Conservation (phyloP, 176 grass and related monocot genomes). For the Eleusine indica region DNA sequence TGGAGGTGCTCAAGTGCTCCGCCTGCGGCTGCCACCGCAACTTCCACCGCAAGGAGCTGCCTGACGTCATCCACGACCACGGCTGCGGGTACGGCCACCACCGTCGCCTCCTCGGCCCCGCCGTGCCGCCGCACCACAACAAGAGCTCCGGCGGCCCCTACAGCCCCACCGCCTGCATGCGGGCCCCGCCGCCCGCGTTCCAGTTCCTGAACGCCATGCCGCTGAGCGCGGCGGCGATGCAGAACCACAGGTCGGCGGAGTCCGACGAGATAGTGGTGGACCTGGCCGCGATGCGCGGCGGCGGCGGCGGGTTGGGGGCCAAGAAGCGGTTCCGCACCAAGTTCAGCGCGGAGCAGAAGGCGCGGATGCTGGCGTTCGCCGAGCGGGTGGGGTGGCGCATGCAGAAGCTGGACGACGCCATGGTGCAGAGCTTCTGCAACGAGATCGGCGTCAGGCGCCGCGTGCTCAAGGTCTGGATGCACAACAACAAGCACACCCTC, state of each 20-base stretch:
- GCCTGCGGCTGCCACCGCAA: conserved; percentile 95
- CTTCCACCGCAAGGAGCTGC: conserved; percentile 84
- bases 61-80: background rate
- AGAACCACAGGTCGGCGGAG: conserved; percentile 13
- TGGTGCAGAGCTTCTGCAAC: conserved; percentile 81
- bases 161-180: too few relatives aligned
- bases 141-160: background rate
- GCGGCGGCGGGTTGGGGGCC: conserved; percentile 6
- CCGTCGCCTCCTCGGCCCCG: conserved; percentile 38
- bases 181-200: background rate
- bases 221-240: conserved; percentile 45
- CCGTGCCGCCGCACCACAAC: conserved; percentile 24
- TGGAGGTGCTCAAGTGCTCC: conserved; percentile 86
- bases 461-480: conserved; percentile 98
- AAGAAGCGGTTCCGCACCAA: conserved; percentile 90
- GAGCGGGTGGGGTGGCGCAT: conserved; percentile 81
- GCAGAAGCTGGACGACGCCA: conserved; percentile 76
- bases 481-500: conserved; percentile 98
- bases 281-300: conserved; percentile 21
- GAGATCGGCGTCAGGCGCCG: conserved; percentile 89
- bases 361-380: conserved; percentile 84
- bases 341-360: conserved; percentile 91
- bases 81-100: conserved; percentile 24
- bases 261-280: conserved; percentile 67
- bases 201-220: conserved; percentile 61